These are phyloP conservation scores for Geoglossum cookeanum DNA, from an alignment of 2,329 filamentous ascomycete species.

Conservation along the genomic window DNA sequence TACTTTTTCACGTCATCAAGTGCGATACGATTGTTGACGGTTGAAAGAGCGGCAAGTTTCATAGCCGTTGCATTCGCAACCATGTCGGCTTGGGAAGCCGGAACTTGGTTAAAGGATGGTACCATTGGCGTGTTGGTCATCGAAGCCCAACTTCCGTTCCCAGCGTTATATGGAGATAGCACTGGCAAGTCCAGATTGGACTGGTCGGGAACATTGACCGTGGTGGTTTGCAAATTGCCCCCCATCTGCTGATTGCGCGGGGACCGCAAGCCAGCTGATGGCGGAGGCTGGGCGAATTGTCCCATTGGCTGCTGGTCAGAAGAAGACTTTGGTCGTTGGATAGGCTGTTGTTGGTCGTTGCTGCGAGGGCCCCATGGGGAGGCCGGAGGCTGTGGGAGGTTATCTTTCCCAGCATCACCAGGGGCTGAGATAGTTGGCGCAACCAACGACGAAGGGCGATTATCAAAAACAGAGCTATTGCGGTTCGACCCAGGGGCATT, in stretches of 20 bases:
- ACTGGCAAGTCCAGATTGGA: conserved; percentile 54
- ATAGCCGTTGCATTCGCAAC: conserved; percentile 96
- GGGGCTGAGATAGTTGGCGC: conserved; percentile 57
- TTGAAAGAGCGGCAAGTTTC: conserved; percentile 92
- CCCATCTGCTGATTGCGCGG: conserved; percentile 51
- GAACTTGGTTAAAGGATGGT: conserved; percentile 51
- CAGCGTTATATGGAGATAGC: conserved; percentile 62
- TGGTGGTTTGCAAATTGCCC: conserved; percentile 65
- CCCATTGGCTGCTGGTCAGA: conserved; percentile 75
- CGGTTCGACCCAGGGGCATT: conserved; percentile 79
- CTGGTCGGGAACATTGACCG: conserved; percentile 53
- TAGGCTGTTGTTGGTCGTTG: conserved; percentile 29
- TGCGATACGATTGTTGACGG: conserved; percentile 94
- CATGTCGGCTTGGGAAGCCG: conserved; percentile 73
- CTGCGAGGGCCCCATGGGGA: conserved; percentile 58
- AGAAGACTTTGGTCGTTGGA: conserved; percentile 55
- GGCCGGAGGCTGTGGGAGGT: conserved; percentile 42
- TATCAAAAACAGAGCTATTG: conserved; percentile 67
- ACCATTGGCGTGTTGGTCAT: conserved; percentile 98
- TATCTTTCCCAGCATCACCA: conserved; percentile 41
- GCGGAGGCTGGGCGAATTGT: conserved; percentile 73
- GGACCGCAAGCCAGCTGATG: conserved; percentile 60
- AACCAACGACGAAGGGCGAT: conserved; percentile 48
- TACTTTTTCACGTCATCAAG: conserved; percentile 95
- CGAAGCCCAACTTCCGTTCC: conserved; percentile 90